phyloP scores from a whole-genome alignment of 768 basidiomycete genomes.

The Boletus rex-veris region DNA sequence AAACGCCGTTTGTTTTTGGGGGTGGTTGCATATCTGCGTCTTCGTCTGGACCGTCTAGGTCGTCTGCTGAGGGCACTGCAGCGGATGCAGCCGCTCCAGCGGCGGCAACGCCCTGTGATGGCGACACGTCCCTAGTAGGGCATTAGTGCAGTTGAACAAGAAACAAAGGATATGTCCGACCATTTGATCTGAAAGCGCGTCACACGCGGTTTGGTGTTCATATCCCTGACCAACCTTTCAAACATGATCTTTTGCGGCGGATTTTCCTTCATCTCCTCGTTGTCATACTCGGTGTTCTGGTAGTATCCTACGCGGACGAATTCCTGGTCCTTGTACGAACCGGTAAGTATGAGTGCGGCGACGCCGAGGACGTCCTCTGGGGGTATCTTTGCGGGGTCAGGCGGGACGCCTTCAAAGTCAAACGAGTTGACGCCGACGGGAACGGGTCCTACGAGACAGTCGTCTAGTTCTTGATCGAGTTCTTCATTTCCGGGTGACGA shows the following conservation, averaged over 20 bases:
- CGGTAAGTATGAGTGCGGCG: slow-evolving; percentile 94
- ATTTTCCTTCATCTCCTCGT: slow-evolving; percentile 80
- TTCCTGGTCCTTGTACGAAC: slow-evolving; percentile 94
- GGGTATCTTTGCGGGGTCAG: slow-evolving; percentile 82
- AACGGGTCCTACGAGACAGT: slow-evolving; percentile 95
- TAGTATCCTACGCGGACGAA: slow-evolving; percentile 99
- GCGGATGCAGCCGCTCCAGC: slow-evolving; percentile 67
- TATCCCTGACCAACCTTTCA: slow-evolving; percentile 79
- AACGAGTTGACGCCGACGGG: slow-evolving; percentile 97
- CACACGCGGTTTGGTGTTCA: slow-evolving; percentile 89
- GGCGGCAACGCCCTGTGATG: slow-evolving; percentile 43
- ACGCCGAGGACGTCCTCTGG: slow-evolving; percentile 91
- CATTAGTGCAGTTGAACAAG: not conserved
- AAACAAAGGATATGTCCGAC: slow-evolving; percentile 38
- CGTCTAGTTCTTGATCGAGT: slow-evolving; percentile 95
- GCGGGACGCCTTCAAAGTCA: slow-evolving; percentile 88
- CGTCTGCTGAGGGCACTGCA: slow-evolving; percentile 70
- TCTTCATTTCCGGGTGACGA: slow-evolving; percentile 89
- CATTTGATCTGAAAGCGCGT: slow-evolving; percentile 91
- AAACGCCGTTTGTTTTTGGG: slow-evolving; percentile 24
- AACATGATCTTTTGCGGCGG: slow-evolving; percentile 69
- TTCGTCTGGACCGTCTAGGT: slow-evolving; percentile 47
- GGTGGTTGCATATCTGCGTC: slow-evolving; percentile 15
- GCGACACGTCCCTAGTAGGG: slow-evolving; percentile 57
- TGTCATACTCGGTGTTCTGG: slow-evolving; percentile 98